phyloP scores from a whole-genome alignment of 106 monocot species.

The Amphibolis antarctica region DNA sequence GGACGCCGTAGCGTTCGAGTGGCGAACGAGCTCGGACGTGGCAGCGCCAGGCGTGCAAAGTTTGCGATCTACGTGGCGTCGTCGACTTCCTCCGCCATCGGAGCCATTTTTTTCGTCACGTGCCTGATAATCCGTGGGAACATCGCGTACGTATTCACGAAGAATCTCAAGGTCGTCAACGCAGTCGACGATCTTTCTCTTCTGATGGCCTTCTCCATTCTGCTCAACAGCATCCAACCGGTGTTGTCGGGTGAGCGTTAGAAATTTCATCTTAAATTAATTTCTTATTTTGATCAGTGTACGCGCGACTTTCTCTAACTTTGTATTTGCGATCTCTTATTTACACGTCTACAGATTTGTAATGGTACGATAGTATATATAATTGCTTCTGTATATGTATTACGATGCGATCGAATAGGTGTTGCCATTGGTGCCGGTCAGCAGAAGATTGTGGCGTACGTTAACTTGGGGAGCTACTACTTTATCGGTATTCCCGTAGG shows the following conservation, averaged over 20 bases:
- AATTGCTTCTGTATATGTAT: neutral
- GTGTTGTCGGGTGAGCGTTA: conserved; percentile 53
- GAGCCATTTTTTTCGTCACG: conserved; percentile 31
- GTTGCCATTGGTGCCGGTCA: conserved; percentile 80
- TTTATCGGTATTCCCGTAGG: conserved; percentile 72
- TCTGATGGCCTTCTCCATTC: conserved; percentile 59
- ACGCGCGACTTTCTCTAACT: no score
- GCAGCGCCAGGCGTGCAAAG: conserved; percentile 46
- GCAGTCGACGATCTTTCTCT: conserved; percentile 58
- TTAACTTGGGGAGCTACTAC: conserved; percentile 70
- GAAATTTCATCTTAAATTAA: neutral
- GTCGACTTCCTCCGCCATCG: conserved; percentile 29
- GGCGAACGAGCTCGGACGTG: conserved; percentile 71
- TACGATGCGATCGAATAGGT: conserved; percentile 22
- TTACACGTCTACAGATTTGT: no score
- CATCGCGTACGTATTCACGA: conserved; percentile 53
- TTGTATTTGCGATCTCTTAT: neutral
- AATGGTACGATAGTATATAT: no score
- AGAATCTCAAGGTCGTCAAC: conserved; percentile 26
- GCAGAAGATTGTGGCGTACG: conserved; percentile 72
- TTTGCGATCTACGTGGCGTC: conserved; percentile 43
- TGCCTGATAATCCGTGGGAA: conserved; percentile 40
- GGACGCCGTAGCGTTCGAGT: conserved; percentile 22
- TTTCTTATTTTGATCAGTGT: no score
- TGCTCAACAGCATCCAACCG: conserved; percentile 73